Conservation (phyloP, 805 yeast genomes). For the Saccharomycopsis synnaedendra region DNA sequence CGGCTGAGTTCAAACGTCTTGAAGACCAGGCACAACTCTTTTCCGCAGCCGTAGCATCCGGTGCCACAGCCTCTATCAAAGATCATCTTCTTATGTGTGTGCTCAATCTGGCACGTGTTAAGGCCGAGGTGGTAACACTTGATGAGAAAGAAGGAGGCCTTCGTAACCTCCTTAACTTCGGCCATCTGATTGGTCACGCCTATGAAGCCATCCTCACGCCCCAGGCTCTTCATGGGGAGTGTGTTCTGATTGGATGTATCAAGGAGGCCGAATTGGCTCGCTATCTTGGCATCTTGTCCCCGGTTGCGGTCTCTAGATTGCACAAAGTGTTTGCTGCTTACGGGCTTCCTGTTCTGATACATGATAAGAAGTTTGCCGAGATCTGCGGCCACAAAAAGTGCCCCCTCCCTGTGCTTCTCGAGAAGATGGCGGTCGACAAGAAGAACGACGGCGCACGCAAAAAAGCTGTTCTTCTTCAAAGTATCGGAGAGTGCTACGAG, state of each 20-base stretch:
- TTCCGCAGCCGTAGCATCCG: constrained; percentile 44
- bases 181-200: constrained; percentile 97
- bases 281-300: constrained; percentile 76
- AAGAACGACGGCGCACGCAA: constrained; percentile 90
- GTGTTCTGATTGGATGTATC: constrained; percentile 96
- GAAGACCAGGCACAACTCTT: constrained; percentile 67
- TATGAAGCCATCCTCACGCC: constrained; percentile 97
- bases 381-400: constrained; percentile 60
- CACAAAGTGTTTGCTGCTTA: constrained; percentile 75
- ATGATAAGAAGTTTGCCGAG: constrained; percentile 60
- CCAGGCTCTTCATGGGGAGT: constrained; percentile 93
- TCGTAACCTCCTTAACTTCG: constrained; percentile 86
- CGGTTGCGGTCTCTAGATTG: constrained; percentile 88
- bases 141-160: constrained; percentile 95
- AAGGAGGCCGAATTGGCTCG: constrained; percentile 94
- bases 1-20: constrained; percentile 71
- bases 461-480: constrained; percentile 71
- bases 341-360: constrained; percentile 70
- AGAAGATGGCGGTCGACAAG: constrained; percentile 91
- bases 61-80: constrained; percentile 37
- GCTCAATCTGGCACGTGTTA: constrained; percentile 74
- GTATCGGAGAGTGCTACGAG: constrained; percentile 84
- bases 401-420: constrained; percentile 63
- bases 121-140: constrained; percentile 84
- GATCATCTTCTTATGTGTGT: constrained; percentile 74